Conservation (phyloP, 805 yeast species). For the Metahyphopichia silvanorum region DNA sequence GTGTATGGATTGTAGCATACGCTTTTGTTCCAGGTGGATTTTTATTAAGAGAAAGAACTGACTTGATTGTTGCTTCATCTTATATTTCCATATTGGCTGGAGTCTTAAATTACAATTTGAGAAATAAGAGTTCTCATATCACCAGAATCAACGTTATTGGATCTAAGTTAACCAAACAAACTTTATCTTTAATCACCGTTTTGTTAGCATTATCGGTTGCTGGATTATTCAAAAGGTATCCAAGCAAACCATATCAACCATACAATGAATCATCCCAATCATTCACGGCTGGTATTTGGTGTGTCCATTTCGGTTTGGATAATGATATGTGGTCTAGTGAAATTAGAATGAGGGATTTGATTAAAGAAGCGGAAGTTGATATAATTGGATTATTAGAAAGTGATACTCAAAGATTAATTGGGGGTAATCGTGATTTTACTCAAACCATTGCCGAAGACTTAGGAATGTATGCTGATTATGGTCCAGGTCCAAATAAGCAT, state of each 20-base stretch:
- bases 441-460: constrained; percentile 88
- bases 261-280: constrained; percentile 50
- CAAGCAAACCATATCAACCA: constrained; percentile 64
- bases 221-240: constrained; percentile 53
- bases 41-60: constrained; percentile 83
- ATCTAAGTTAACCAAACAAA: constrained; percentile 15
- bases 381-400: constrained; percentile 88
- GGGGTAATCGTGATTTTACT: constrained; percentile 94
- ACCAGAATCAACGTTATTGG: constrained; percentile 16
- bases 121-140: constrained; percentile 19
- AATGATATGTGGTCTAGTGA: constrained; percentile 98
- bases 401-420: constrained; percentile 89
- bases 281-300: constrained; percentile 97
- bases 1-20: constrained; percentile 97
- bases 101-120: constrained; percentile 34
- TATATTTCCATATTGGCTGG: constrained; percentile 54
- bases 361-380: constrained; percentile 84
- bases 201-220: constrained; percentile 52
- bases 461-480: constrained; percentile 93
- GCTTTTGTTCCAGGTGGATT: constrained; percentile 98
- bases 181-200: constrained; percentile 35
- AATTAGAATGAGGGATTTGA: constrained; percentile 79
- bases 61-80: constrained; percentile 60
- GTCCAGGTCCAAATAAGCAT: constrained; percentile 97
- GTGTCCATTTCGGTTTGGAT: constrained; percentile 94